Evolutionary conservation across 345 rosid genomes (phyloP), one percentile per base, ranked within the genome.

Genomic region (Erodium maritimum): DNA sequence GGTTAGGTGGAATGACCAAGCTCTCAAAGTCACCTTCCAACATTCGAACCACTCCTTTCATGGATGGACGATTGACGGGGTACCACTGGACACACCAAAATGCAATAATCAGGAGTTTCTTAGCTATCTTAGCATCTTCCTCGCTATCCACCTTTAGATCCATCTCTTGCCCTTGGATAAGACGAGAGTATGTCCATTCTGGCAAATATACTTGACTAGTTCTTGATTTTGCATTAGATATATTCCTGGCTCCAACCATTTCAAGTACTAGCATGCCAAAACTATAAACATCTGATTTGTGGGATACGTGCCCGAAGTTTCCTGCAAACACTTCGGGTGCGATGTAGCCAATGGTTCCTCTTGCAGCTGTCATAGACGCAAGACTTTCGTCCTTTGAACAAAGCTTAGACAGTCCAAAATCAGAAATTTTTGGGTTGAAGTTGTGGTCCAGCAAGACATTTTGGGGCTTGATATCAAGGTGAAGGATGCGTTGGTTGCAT

Each of bases 331-430:
- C 21, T 54, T 66, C 3, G 34, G 60, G 21, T 0, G 85, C 85
- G 19, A 75, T 77, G 54, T 77, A 80, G 0, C 77, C 79, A 5
- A 59, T 25, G 0, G 79, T 77, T 14, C 85, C 82, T 70, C 82
- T 68, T 3, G 74, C 61, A 6, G 55, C 62, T 5, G 64, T 50
- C 21, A 67, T 17, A 0, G 85, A 66, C n/a, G 77, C 6, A 19
- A 60, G 19, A 52, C 75, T 77, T 5, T 67, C 75, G 22, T 66
- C 67, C 58, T 56, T 71, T 37, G 46, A 51, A 21, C 76, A 69
- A 0, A 70, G 65, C 59, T 77, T 75, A 11, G 85, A 71, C 11
- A 80, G 78, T 0, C 85, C 78, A 5, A 80, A 80, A 50, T 80
- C 80, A 0, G 82, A 72, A 5, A 80, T 73, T 19, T 75, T 75